phyloP scores from a whole-genome alignment of 768 basidiomycete species.

The Trametes villosa region DNA sequence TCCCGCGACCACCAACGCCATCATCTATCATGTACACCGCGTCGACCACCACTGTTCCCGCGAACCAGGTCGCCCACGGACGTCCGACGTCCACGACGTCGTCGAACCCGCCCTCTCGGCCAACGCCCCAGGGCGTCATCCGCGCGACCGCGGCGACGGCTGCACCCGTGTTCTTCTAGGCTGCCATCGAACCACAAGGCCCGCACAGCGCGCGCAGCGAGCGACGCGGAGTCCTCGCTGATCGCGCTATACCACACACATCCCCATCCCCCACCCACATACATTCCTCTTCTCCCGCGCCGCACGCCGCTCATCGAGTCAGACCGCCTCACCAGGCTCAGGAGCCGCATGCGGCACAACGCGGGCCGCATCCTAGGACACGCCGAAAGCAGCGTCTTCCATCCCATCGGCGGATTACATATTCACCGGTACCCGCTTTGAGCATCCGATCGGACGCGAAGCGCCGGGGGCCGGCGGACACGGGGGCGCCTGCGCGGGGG shows the following conservation, averaged over 20 bases:
- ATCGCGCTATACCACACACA: background rate
- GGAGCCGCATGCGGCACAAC: background rate
- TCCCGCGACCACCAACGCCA: background rate
- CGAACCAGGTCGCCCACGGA: slow-evolving; percentile 12
- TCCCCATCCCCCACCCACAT: background rate
- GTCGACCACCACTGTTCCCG: background rate
- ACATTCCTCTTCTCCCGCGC: background rate
- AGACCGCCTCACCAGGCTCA: background rate
- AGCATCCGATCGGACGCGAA: slow-evolving; percentile 19
- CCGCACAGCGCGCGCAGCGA: background rate
- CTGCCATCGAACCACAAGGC: background rate
- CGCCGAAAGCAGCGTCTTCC: background rate
- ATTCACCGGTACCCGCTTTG: slow-evolving; percentile 14
- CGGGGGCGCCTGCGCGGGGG: background rate
- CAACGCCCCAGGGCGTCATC: slow-evolving; percentile 18
- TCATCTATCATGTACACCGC: slow-evolving; percentile 15
- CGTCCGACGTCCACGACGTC: slow-evolving; percentile 8
- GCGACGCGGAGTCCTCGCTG: background rate
- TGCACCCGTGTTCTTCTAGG: slow-evolving; percentile 29
- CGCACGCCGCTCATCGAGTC: background rate
- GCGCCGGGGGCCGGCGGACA: slow-evolving; percentile 3
- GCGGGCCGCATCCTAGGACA: background rate
- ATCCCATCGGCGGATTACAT: slow-evolving; percentile 21
- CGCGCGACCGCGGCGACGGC: slow-evolving; percentile 24
- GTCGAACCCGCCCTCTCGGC: slow-evolving; percentile 7